These are phyloP conservation scores for Neonectria coccinea DNA, from an alignment of 2,329 filamentous ascomycete genomes.

Conservation along the genomic window DNA sequence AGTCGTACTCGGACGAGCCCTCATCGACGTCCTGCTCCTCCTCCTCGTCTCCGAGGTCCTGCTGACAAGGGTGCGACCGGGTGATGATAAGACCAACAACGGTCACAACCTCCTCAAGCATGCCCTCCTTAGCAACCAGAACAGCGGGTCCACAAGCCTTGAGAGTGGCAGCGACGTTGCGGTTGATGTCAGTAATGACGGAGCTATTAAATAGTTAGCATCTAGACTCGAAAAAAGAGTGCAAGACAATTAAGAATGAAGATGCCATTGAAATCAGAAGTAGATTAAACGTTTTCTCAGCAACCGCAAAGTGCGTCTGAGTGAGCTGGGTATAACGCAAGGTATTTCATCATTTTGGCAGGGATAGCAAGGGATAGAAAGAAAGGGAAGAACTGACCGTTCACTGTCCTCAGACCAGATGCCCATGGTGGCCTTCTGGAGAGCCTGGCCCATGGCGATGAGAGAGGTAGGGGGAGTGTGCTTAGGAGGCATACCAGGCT, in stretches of 20 bases:
- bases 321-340: constrained; percentile 99
- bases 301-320: constrained; percentile 92
- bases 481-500: constrained; percentile 86
- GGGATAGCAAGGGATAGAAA: constrained; percentile 32
- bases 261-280: constrained; percentile 48
- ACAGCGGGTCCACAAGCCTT: constrained; percentile 92
- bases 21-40: constrained; percentile 78
- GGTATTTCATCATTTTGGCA: constrained; percentile 80
- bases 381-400: constrained; percentile 77
- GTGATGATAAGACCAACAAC: constrained; percentile 84
- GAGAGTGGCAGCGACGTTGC: constrained; percentile 88
- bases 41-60: constrained; percentile 85
- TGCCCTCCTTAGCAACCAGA: constrained; percentile 74
- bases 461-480: constrained; percentile 83
- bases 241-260: constrained; percentile 42
- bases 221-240: constrained; percentile 31
- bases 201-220: constrained; percentile 70
- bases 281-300: constrained; percentile 79
- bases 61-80: constrained; percentile 91
- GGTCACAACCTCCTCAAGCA: constrained; percentile 81
- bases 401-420: constrained; percentile 93
- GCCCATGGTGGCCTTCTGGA: constrained; percentile 85
- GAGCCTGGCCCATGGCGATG: constrained; percentile 85
- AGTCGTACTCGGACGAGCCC: constrained; percentile 95
- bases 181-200: constrained; percentile 94